Percentiles rank a stretch among this genome's conserved stretches.
phyloP scores from a whole-genome alignment of 768 basidiomycete genomes.

The Leccinum arenicola region DNA sequence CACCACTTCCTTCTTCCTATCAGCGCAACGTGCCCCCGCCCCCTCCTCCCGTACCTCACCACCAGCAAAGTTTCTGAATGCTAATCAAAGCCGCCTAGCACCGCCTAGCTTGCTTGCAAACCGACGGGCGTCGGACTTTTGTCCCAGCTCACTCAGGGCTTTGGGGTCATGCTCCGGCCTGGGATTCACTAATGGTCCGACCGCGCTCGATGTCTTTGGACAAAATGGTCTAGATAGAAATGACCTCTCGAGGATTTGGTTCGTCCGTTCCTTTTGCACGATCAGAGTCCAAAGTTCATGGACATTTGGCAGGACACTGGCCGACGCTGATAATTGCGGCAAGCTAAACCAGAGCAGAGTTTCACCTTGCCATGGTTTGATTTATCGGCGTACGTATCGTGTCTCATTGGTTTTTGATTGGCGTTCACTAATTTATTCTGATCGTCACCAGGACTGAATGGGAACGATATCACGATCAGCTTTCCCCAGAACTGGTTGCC shows the following conservation, averaged over 20 bases:
- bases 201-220: conserved; percentile 90
- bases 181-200: conserved; percentile 84
- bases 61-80: conserved; percentile 52
- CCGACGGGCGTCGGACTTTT: conserved; percentile 26
- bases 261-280: conserved; percentile 24
- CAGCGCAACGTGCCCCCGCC: conserved; percentile 46
- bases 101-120: background rate
- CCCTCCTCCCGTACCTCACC: conserved; percentile 34
- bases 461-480: conserved; percentile 85
- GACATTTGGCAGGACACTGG: conserved; percentile 64
- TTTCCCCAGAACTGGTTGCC: conserved; percentile 87
- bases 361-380: conserved; percentile 98
- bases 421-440: background rate
- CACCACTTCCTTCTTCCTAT: conserved; percentile 39
- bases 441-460: conserved; percentile 73
- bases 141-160: conserved; percentile 40
- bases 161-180: conserved; percentile 44
- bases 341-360: conserved; percentile 92
- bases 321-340: conserved; percentile 90
- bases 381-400: conserved; percentile 80
- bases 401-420: background rate
- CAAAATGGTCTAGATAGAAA: conserved; percentile 87
- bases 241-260: conserved; percentile 94
- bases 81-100: conserved; percentile 47
- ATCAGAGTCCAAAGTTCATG: background rate